A percentile compares a stretch with the other conserved stretches of the same genome.
These are phyloP conservation scores for Xylariaceae sp. DNA, from an alignment of 2,329 filamentous ascomycete genomes.

Conservation along the genomic window DNA sequence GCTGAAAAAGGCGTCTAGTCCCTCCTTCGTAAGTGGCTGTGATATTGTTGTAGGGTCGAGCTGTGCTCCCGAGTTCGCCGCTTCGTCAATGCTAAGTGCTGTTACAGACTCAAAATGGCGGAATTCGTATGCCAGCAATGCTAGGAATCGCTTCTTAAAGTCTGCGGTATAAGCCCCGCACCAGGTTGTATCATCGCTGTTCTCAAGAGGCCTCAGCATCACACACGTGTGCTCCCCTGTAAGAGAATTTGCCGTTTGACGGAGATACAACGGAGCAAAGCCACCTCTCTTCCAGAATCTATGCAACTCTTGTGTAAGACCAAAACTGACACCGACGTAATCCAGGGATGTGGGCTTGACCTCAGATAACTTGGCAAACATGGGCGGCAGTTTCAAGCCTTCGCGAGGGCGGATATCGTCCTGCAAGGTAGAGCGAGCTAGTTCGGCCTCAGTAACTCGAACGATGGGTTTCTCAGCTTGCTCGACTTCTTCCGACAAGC, in stretches of 20 bases:
- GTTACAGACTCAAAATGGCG: slow-evolving; percentile 71
- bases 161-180: slow-evolving; percentile 86
- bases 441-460: slow-evolving; percentile 76
- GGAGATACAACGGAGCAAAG: slow-evolving; percentile 87
- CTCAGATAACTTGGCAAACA: slow-evolving; percentile 86
- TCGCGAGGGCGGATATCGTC: slow-evolving; percentile 88
- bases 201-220: slow-evolving; percentile 80
- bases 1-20: slow-evolving; percentile 74
- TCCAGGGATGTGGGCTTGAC: slow-evolving; percentile 76
- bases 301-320: slow-evolving; percentile 79
- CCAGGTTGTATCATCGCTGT: slow-evolving; percentile 70
- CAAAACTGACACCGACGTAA: slow-evolving; percentile 94
- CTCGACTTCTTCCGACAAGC: slow-evolving; percentile 65
- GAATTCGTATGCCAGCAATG: slow-evolving; percentile 90
- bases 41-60: slow-evolving; percentile 54
- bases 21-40: slow-evolving; percentile 61
- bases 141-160: slow-evolving; percentile 91
- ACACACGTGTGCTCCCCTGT: slow-evolving; percentile 98
- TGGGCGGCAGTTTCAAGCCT: slow-evolving; percentile 84
- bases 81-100: slow-evolving; percentile 84
- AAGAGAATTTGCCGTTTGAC: slow-evolving; percentile 92
- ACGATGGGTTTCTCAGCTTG: slow-evolving; percentile 61
- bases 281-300: slow-evolving; percentile 92
- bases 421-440: slow-evolving; percentile 70
- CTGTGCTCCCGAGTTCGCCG: slow-evolving; percentile 68